A percentile compares a stretch with the other conserved stretches of the same genome.
Evolutionary conservation across 129 eudicot genomes (phyloP).

Genomic region (Mikania micrantha): DNA sequence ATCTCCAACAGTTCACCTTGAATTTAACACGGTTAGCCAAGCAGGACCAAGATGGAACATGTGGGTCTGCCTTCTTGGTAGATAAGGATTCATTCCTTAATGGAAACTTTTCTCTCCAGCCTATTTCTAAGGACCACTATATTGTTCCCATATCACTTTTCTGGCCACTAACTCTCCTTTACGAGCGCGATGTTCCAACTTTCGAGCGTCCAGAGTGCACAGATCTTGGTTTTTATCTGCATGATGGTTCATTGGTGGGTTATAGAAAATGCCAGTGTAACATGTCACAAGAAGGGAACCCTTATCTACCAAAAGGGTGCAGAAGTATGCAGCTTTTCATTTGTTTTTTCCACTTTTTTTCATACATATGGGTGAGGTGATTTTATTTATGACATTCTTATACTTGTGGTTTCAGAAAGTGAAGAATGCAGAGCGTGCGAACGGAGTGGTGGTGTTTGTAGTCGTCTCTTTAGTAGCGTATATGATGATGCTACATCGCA

Average conservation of each 20-base stretch:
- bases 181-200: background rate
- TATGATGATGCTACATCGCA: background rate
- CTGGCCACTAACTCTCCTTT: background rate
- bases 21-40: slow-evolving; percentile 2
- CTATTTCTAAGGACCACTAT: background rate
- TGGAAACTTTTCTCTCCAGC: background rate
- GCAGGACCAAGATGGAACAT: background rate
- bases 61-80: slow-evolving; percentile 17
- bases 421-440: background rate
- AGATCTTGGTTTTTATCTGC: background rate
- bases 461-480: background rate
- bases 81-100: slow-evolving; percentile 1
- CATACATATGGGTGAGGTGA: background rate
- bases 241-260: background rate
- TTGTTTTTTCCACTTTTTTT: background rate
- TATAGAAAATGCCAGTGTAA: background rate
- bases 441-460: background rate
- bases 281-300: slow-evolving; percentile 1
- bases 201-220: background rate
- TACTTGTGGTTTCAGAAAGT: background rate
- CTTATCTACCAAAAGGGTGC: background rate
- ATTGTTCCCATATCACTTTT: background rate
- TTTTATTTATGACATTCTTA: background rate
- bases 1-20: slow-evolving; percentile 2
- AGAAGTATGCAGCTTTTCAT: background rate